These are phyloP conservation scores for Fraxinus baroniana DNA, from an alignment of 305 asterid genomes.

Conservation along the genomic window DNA sequence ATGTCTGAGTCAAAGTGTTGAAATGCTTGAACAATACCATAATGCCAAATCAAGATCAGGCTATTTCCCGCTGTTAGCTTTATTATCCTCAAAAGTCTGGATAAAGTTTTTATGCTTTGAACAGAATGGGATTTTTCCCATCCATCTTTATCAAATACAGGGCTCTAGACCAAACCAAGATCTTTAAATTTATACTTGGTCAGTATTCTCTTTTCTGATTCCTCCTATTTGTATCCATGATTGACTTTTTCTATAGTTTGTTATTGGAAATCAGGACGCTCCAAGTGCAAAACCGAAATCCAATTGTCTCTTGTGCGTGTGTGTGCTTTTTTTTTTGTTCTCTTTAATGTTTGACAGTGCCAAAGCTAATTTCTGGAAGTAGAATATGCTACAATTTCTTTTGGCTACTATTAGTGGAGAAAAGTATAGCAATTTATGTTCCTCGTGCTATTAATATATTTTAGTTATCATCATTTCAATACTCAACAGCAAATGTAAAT, in stretches of 20 bases:
- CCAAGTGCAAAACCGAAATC: background rate
- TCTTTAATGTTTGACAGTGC: background rate
- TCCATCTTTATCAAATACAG: background rate
- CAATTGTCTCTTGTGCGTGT: background rate
- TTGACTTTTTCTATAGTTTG: background rate
- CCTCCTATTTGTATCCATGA: background rate
- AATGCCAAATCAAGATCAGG: background rate
- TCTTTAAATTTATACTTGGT: background rate
- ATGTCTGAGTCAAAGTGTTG: background rate
- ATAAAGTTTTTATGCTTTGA: background rate
- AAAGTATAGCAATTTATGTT: background rate
- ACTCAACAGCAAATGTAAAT: background rate
- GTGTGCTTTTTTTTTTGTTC: background rate
- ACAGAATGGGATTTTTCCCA: background rate
- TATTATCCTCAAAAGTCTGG: background rate
- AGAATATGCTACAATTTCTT: background rate
- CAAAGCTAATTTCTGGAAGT: background rate
- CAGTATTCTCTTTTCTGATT: background rate
- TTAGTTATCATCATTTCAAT: background rate
- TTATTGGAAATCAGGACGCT: background rate
- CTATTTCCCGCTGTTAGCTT: background rate
- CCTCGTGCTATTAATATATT: background rate
- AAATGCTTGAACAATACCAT: background rate
- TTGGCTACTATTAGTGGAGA: background rate
- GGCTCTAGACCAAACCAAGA: background rate